A percentile compares a stretch with the other conserved stretches of the same genome.
Evolutionary conservation across 352 stramenopile species (phyloP).

Genomic region (Aphanomyces invadans): DNA sequence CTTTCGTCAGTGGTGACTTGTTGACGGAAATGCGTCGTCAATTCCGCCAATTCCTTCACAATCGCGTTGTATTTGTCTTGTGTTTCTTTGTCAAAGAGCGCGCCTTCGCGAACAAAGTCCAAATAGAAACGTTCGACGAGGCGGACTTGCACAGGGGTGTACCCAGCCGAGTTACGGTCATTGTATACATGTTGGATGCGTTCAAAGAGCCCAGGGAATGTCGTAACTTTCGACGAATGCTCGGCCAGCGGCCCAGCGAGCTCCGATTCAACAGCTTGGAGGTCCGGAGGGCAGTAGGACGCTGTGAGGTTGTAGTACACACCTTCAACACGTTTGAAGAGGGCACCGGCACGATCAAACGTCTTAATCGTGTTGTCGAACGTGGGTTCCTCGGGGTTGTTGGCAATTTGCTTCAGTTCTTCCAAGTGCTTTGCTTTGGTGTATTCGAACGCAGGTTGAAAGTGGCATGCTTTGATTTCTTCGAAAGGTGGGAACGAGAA

Average conservation of each 20-base stretch:
- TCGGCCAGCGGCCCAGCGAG: constrained; percentile 39
- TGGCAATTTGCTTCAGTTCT: constrained; percentile 44
- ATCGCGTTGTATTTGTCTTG: constrained; percentile 49
- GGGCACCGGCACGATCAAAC: constrained; percentile 41
- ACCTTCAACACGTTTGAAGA: constrained; percentile 31
- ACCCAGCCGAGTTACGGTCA: constrained; percentile 6
- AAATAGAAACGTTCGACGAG: constrained; percentile 49
- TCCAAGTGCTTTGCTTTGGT: constrained; percentile 40
- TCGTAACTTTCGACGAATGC: constrained; percentile 33
- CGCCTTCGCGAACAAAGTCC: constrained; percentile 35
- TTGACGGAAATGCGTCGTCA: constrained; percentile 52
- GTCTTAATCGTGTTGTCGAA: constrained; percentile 49
- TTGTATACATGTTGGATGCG: constrained; percentile 38
- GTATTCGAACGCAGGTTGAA: constrained; percentile 38
- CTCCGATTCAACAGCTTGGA: constrained; percentile 48
- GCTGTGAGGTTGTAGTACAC: constrained; percentile 50
- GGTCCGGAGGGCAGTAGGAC: constrained; percentile 40
- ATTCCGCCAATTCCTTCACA: constrained; percentile 39
- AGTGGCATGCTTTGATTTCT: constrained; percentile 39
- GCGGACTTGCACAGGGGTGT: constrained; percentile 34
- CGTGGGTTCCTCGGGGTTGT: constrained; percentile 28
- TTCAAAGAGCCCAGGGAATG: constrained; percentile 48
- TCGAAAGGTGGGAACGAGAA: constrained; percentile 53
- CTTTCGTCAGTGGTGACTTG: constrained; percentile 63
- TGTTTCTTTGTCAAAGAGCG: constrained; percentile 31